Base-by-base conservation (phyloP, 495 filamentous ascomycete species). In the Penicillium waksmanii region DNA sequence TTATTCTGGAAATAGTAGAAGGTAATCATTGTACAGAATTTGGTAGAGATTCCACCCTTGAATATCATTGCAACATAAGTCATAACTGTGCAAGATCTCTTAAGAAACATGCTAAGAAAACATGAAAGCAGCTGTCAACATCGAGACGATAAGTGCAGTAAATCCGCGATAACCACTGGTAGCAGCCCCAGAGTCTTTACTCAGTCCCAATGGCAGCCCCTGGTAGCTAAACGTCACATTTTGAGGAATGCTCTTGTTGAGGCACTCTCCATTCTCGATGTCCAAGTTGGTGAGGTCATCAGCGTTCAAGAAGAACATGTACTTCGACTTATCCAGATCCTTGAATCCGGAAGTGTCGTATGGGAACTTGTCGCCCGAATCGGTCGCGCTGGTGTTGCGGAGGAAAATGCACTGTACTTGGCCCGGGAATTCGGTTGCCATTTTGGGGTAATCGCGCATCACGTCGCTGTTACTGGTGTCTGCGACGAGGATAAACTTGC, bases 401-500 rank as follows among this genome's bases (percentile, higher is more conserved):
- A 93, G 74, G 53, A 89, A 83, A 60, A 93, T 92, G 70, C 90
- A 93, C 60, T 88, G 84, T n/a, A 93, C 87, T 66, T 89, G 85
- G 19, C 75, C 80, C 0, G 89, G 89, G 63, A 84, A 88, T 23
- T 87, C 81, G 42, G 72, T 80, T 2, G 72, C 87, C 67, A 92
- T 76, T 58, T 78, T 74, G 1, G 89, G 90, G 66, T 93, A 93
- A 65, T 84, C 86, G 27, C 64, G 80, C 90, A 93, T 90, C 55
- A 92, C 81, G 67, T 93, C 90, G 31, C 81, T 83, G 75, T 93
- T 93, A 56, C 83, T 87, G 0, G 89, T 93, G 69, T 93, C 90
- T 53, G 86, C 90, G 1, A 93, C 71, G 9, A 93, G 82, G 25
- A 92, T 79, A 70, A 93, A 93, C 58, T 88, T 87, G 40, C 90